Percentiles rank a stretch among this genome's conserved stretches.
phyloP scores from a whole-genome alignment of 106 monocot species.

The Posidonia australis region DNA sequence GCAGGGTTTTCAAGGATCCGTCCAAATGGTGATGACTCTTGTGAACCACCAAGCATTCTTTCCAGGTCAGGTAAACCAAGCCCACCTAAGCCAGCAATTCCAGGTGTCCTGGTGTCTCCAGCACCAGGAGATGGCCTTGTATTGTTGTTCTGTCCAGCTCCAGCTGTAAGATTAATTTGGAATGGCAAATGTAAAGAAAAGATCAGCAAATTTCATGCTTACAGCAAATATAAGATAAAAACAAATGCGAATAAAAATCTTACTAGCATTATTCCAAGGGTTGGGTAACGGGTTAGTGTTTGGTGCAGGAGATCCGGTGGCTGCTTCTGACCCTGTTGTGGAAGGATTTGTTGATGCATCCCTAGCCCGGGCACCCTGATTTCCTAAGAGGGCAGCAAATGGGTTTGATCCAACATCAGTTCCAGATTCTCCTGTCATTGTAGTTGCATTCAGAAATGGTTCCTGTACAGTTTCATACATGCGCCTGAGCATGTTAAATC shows the following conservation, averaged over 20 bases:
- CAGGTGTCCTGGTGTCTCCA: slow-evolving; percentile 30
- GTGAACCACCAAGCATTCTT: slow-evolving; percentile 41
- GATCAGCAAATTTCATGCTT: neutral
- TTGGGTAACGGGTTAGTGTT: slow-evolving; percentile 92
- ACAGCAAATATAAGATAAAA: neutral
- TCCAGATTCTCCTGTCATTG: slow-evolving; percentile 56
- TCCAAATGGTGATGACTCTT: slow-evolving; percentile 44
- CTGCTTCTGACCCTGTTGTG: slow-evolving; percentile 32
- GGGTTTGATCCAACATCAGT: slow-evolving; percentile 47
- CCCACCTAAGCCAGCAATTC: slow-evolving; percentile 47
- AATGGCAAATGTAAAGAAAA: neutral
- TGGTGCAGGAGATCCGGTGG: slow-evolving; percentile 52
- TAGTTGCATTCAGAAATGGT: slow-evolving; percentile 87
- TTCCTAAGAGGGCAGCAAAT: slow-evolving; percentile 64
- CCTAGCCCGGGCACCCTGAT: slow-evolving; percentile 33
- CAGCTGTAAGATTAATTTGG: slow-evolving; percentile 16
- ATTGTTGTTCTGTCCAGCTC: slow-evolving; percentile 30
- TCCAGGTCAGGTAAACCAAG: slow-evolving; percentile 58
- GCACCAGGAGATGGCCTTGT: slow-evolving; percentile 36
- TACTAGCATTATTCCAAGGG: slow-evolving; percentile 70
- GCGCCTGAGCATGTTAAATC: slow-evolving; percentile 92
- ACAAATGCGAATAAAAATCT: slow-evolving; percentile 1
- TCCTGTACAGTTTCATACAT: slow-evolving; percentile 98
- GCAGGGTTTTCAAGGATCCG: slow-evolving; percentile 78
- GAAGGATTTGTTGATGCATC: slow-evolving; percentile 34